These are phyloP conservation scores for Amaranthus hypochondriacus DNA, from an alignment of 148 eudicot species.

Conservation along the genomic window DNA sequence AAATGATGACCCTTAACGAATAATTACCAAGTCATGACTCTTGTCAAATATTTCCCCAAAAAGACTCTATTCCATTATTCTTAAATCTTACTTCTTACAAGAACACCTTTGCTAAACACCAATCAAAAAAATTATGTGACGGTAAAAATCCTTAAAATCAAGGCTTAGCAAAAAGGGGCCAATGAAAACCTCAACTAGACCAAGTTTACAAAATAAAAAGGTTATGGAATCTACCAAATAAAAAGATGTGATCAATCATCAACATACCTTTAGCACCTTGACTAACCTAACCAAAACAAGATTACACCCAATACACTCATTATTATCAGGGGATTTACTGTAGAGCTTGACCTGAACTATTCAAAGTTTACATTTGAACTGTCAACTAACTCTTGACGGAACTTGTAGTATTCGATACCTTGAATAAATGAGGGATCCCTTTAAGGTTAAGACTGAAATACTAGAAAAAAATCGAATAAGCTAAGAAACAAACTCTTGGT, in stretches of 20 bases:
- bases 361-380: background rate
- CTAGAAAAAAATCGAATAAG: background rate
- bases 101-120: too few relatives aligned
- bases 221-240: background rate
- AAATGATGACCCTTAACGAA: too few relatives aligned
- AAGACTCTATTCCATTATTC: too few relatives aligned
- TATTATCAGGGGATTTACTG: background rate
- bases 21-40: too few relatives aligned
- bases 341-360: background rate
- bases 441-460: background rate
- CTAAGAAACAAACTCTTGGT: background rate
- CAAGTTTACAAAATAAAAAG: background rate
- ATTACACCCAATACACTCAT: background rate
- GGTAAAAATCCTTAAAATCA: too few relatives aligned
- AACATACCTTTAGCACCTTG: background rate
- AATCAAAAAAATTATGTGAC: too few relatives aligned
- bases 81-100: too few relatives aligned
- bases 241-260: background rate
- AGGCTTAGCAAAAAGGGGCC: too few relatives aligned
- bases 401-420: background rate
- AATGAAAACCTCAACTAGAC: background rate
- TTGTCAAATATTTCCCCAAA: too few relatives aligned
- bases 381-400: background rate
- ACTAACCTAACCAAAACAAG: background rate
- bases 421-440: background rate